These are phyloP conservation scores for Blastocystis sp. DNA, from an alignment of 352 stramenopile genomes.

Conservation along the genomic window DNA sequence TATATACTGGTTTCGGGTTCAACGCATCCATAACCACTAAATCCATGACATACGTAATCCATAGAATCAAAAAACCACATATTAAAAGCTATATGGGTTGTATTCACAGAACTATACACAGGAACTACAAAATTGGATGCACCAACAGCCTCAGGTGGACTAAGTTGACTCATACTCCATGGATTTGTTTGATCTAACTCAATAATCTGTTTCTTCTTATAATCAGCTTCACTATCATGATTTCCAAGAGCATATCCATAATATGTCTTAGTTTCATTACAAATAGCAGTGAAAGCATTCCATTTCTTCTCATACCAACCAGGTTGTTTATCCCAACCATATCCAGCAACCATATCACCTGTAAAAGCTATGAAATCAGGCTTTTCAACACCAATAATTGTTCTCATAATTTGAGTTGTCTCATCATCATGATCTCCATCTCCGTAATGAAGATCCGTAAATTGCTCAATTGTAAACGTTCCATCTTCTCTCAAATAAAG, in stretches of 20 bases:
- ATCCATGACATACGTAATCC: conserved; percentile 7
- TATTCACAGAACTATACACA: conserved; percentile 1
- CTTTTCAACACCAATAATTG: not conserved
- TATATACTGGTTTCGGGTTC: not conserved
- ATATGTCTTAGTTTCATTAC: not conserved
- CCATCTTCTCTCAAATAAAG: not conserved
- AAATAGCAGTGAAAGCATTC: not conserved
- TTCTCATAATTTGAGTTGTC: conserved; percentile 4
- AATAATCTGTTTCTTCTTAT: not conserved
- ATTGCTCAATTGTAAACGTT: conserved; percentile 4
- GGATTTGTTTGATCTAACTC: conserved; percentile 17
- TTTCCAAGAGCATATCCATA: conserved; percentile 23
- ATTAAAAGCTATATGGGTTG: conserved; percentile 26
- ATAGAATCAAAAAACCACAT: conserved; percentile 22
- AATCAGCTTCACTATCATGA: conserved; percentile 18
- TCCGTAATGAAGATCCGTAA: conserved; percentile 3
- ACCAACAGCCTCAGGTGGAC: not conserved
- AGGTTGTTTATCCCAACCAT: conserved; percentile 5
- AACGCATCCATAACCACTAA: conserved; percentile 8
- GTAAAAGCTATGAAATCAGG: conserved; percentile 23
- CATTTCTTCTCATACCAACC: conserved; percentile 7
- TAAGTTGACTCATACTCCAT: not conserved
- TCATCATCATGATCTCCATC: not conserved
- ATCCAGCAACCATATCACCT: conserved; percentile 20
- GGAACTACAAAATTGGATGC: conserved; percentile 18